Percentiles rank a stretch among this genome's conserved stretches.
Evolutionary conservation across 1,284 basidiomycete species (phyloP).

Genomic region (Cryptococcus amylolentus): DNA sequence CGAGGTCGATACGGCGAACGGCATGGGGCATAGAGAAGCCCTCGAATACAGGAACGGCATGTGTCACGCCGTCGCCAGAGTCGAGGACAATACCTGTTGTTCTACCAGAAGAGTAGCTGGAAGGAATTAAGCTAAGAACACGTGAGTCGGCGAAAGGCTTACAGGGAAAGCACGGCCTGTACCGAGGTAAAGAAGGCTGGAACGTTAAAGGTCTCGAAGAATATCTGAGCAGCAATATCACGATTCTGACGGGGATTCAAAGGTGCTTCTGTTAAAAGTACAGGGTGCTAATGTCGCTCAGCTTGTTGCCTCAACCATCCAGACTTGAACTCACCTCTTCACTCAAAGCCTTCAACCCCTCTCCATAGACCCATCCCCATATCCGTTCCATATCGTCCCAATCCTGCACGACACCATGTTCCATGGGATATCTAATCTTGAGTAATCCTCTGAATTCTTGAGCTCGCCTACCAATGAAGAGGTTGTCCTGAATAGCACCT

Average conservation of each 20-base stretch:
- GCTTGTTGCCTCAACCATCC: neutral
- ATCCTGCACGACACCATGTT: conserved; percentile 82
- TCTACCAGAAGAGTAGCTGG: conserved; percentile 98
- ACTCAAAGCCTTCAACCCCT: conserved; percentile 87
- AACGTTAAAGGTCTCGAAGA: conserved; percentile 99
- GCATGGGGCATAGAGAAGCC: conserved; percentile 99
- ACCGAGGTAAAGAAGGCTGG: conserved; percentile 96
- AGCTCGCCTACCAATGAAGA: conserved; percentile 89
- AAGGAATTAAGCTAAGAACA: neutral
- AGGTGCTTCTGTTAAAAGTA: conserved; percentile 89
- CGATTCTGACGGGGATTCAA: conserved; percentile 91
- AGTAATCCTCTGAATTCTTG: conserved; percentile 90
- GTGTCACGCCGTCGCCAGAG: conserved; percentile 97
- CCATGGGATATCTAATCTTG: conserved; percentile 98
- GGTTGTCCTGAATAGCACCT: conserved; percentile 60
- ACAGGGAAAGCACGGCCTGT: conserved; percentile 95
- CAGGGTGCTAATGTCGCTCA: conserved; percentile 74
- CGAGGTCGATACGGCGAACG: conserved; percentile 91
- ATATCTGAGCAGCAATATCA: conserved; percentile 93
- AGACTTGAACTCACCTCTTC: conserved; percentile 69
- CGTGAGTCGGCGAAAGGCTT: conserved; percentile 39
- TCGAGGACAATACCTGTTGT: conserved; percentile 98
- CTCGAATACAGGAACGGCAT: conserved; percentile 98
- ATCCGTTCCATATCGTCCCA: conserved; percentile 99
- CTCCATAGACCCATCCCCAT: conserved; percentile 94